Evolutionary conservation across 768 basidiomycete species (phyloP), one percentile per base, ranked within the genome.

Genomic region (Termitomyces sp.): DNA sequence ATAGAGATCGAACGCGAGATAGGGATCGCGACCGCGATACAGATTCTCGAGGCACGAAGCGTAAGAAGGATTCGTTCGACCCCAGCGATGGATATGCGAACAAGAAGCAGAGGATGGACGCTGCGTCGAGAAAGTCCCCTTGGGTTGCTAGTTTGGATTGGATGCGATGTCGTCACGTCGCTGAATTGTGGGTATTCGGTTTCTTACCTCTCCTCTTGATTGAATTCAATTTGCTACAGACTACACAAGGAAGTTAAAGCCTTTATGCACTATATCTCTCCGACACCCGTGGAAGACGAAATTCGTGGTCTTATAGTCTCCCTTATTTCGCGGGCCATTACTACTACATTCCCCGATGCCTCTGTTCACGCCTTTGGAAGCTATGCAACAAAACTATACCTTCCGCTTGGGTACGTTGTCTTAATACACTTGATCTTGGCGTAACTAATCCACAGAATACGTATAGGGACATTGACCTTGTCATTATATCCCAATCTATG

Each of bases 301-400:
- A 75, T 93, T 32, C 85, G 96, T 44, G 76, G 85, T 16, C 79
- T 89, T 33, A 76, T 89, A 7, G 84, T 98, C 18, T 67, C 78
- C 20, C 76, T 85, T 33, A 89, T 98, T 53, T 78, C 85, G 0
- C 75, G 76, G 16, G 84, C 85, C 1, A 78, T 98, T 44, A 72
- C 72, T 6, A 63, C 70, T n/a, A 66, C 74, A 10, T 97, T 91
- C 73, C 81, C 85, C 0, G 92, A 95, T 62, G 93, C 94, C 9
- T 72, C 78, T 32, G 86, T 98, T 3, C 72, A 81, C 54, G 89
- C 94, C 1, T 99, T 98, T 68, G 97, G 97, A 20, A 93, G 89
- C 65, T 96, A 86, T 68, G 86, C 90, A 66, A 98, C 96, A 6
- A 92, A 93, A 64, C 74, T 98, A 13, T 99, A 98, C 68, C 79